Evolutionary conservation across 2,329 filamentous ascomycete species (phyloP), one percentile per base, ranked within the genome.

Genomic region (Fusarium euwallaceae): DNA sequence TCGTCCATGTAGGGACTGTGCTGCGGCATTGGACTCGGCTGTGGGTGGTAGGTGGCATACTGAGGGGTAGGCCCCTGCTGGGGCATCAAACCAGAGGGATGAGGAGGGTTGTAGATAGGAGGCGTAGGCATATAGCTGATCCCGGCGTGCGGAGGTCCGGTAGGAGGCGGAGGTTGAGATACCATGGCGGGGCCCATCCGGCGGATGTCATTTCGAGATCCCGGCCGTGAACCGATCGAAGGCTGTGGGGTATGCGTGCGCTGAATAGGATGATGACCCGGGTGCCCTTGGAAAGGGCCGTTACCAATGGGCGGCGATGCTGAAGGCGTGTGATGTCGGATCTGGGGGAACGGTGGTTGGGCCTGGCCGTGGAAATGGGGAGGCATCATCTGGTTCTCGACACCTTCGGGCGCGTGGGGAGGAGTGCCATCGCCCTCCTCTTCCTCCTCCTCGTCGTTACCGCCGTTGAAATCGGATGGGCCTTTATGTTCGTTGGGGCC

Each of bases 401-500:
- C 80, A 27, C 82, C 84, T 32, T 94, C 94, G 71, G 90, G 91
- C 4, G 73, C 80, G 70, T 92, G 91, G 9, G 92, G 92, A 56
- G 93, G 93, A 8, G 93, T 94, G 68, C 88, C 92, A 34, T 93
- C 92, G 58, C 73, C 81, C 68, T 95, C 91, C 41, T 95, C 93
- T 27, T 94, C 93, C 32, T 93, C 94, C 17, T 97, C 95, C 60
- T 98, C 95, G 62, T 97, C 94, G 76, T 93, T 93, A 72, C 93
- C 93, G 75, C 95, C 95, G 80, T 93, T 94, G 84, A 98, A 99
- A 84, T 99, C 97, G 64, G 90, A 89, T 1, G 97, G 97, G 3
- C 96, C 96, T 85, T 98, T 99, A 85, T 98, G 96, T 83, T 99
- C 97, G 83, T 97, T 97, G 53, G 95, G 93, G 69, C 92, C 93